phyloP scores from a whole-genome alignment of 768 basidiomycete genomes.

The Lentinus brumalis region DNA sequence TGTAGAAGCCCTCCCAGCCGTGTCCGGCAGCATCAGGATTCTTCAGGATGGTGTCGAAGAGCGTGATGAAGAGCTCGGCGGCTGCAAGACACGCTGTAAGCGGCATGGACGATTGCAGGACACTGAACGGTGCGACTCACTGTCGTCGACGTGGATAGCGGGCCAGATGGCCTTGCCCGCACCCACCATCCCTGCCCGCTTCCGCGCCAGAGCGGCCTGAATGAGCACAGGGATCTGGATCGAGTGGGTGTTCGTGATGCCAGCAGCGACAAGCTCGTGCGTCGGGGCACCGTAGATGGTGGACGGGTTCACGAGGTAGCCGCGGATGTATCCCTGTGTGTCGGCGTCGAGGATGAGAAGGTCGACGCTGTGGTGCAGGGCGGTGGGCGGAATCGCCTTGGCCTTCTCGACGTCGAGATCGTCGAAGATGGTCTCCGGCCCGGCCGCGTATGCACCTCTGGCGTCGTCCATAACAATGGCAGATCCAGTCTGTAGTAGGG shows the following conservation, averaged over 20 bases:
- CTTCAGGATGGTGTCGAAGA: conserved; percentile 43
- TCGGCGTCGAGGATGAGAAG: conserved; percentile 48
- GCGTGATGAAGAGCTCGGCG: conserved; percentile 43
- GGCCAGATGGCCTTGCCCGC: conserved; percentile 62
- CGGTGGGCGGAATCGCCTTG: conserved; percentile 46
- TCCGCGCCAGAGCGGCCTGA: conserved; percentile 45
- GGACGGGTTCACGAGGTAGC: conserved; percentile 55
- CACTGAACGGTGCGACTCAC: too few relatives aligned
- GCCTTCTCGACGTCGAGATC: conserved; percentile 50
- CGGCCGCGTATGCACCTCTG: conserved; percentile 36
- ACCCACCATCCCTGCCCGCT: conserved; percentile 56
- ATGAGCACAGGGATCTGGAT: conserved; percentile 54
- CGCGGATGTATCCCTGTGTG: conserved; percentile 50
- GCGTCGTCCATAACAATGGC: conserved; percentile 50
- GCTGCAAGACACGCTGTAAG: conserved; percentile 32
- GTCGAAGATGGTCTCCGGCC: conserved; percentile 44
- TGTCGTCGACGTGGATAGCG: conserved; percentile 56
- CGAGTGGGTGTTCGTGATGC: conserved; percentile 53
- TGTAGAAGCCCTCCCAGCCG: conserved; percentile 40
- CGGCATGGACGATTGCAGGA: neutral
- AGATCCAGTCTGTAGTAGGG: conserved; percentile 20
- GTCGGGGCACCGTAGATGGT: conserved; percentile 44
- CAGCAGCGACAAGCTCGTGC: conserved; percentile 49
- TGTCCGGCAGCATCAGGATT: conserved; percentile 31
- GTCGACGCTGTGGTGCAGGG: conserved; percentile 54